Evolutionary conservation across 345 rosid species (phyloP), one percentile per base, ranked within the genome.

Genomic region (Syzygium aqueum): DNA sequence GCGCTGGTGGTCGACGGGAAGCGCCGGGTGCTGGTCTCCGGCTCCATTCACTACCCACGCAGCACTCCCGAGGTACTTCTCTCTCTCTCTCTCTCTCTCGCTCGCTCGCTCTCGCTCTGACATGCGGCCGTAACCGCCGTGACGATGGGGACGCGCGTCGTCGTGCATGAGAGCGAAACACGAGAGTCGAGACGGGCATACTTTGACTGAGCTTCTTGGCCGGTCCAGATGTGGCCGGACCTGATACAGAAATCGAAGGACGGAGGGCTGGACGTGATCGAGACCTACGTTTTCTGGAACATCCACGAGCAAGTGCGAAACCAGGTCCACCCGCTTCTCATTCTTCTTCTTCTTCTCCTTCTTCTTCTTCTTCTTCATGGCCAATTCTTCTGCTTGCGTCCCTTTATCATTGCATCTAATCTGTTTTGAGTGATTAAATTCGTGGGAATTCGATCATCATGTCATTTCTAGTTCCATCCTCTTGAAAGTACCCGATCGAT

Each of bases 1-100:
- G 95, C 99, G 30, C 43, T 97, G 87, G 91, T 96, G 85, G 91
- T 97, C 88, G 96, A 92, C 85, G 99, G 99, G 28, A 94, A 94
- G 84, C 91, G 97, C 83, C 91, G 94, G 78, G 91, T 97, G 86
- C 89, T 97, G 86, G 85, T 96, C 88, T 96, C 99, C 63, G 99
- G 99, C 46, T 95, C 99, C 86, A 96, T 97, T 91, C 99, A 97
- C 89, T 97, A 97, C 88, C 99, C 99, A 33, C 97, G 99, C 53
- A 97, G 99, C 86, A 94, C 98, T 53, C 96, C 97, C 5, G 97
- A 97, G 92, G 99, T 97, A 65, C 30, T 11, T 15, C 37, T 1
- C 78, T 84, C 46, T 77, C 30, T 17, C 54, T 51, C 67, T 86
- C 52, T 80, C 22, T 50, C 54, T 86, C 84, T 3, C 37, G 2